Evolutionary conservation across 495 filamentous ascomycete genomes (phyloP).

Genomic region (Podospora pseudocomata): DNA sequence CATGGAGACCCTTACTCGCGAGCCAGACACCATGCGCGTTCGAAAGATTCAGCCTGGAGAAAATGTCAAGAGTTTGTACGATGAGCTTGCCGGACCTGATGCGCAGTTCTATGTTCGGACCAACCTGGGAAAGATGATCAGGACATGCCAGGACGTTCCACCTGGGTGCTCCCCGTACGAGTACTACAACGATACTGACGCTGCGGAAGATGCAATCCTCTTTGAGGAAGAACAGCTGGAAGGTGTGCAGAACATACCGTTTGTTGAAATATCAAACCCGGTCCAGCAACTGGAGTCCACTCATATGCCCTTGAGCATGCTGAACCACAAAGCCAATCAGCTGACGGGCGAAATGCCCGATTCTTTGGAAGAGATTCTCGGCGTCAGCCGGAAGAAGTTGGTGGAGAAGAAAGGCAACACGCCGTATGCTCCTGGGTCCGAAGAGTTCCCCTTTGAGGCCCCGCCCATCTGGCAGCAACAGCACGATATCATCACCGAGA

Average conservation of each 20-base stretch:
- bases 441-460: conserved; percentile 13
- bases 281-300: conserved; percentile 34
- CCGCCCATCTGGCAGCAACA: conserved; percentile 18
- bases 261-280: conserved; percentile 37
- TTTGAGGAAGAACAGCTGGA: conserved; percentile 40
- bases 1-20: conserved; percentile 37
- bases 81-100: conserved; percentile 30
- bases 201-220: conserved; percentile 44
- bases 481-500: conserved; percentile 8
- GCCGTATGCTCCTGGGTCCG: conserved; percentile 5
- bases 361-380: not conserved
- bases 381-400: not conserved
- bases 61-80: conserved; percentile 37
- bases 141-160: conserved; percentile 15
- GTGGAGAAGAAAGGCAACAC: not conserved
- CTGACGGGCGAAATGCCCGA: not conserved
- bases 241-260: conserved; percentile 31
- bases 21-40: conserved; percentile 35
- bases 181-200: conserved; percentile 47
- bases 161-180: conserved; percentile 18
- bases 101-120: conserved; percentile 25
- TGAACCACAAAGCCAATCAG: conserved; percentile 11
- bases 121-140: conserved; percentile 15
- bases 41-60: conserved; percentile 43
- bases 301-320: conserved; percentile 22